Percentiles rank a stretch among this genome's conserved stretches.
phyloP scores from a whole-genome alignment of 139 green algal genomes.

The Ettlia oleoabundans region DNA sequence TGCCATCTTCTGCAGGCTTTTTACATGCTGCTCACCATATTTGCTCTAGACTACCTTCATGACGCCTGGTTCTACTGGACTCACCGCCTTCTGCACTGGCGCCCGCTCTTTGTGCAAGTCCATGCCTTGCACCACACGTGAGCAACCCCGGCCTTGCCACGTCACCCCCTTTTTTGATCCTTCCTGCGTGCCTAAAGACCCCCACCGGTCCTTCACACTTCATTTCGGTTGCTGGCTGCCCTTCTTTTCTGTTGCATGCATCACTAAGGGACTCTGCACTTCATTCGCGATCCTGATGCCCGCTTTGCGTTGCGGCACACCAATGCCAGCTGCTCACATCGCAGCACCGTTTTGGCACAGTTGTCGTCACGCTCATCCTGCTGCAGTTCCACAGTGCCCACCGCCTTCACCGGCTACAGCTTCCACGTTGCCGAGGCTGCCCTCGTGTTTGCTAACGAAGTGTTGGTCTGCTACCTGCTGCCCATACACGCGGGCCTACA shows the following conservation, averaged over 20 bases:
- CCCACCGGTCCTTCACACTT: too few species aligned
- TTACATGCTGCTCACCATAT: constrained; percentile 63
- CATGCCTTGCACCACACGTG: constrained; percentile 87
- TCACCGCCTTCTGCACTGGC: constrained; percentile 85
- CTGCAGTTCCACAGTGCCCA: constrained; percentile 76
- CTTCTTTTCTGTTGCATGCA: too few species aligned
- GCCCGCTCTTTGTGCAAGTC: constrained; percentile 77
- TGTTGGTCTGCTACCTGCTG: constrained; percentile 80
- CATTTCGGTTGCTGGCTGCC: too few species aligned
- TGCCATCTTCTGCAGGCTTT: constrained; percentile 34
- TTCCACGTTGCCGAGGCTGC: constrained; percentile 85
- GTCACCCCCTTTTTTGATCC: background rate
- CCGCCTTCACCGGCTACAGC: constrained; percentile 85
- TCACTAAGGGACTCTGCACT: too few species aligned
- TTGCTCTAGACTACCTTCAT: constrained; percentile 81
- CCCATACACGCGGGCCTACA: constrained; percentile 84
- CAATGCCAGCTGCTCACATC: too few species aligned
- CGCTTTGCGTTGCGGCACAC: too few species aligned
- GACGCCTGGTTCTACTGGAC: constrained; percentile 96
- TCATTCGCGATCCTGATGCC: too few species aligned
- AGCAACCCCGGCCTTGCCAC: background rate
- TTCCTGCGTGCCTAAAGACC: too few species aligned
- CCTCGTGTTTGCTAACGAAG: constrained; percentile 92
- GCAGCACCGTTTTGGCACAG: background rate
- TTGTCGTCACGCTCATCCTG: too few species aligned